phyloP scores from a whole-genome alignment of 2,329 filamentous ascomycete genomes.

The Cladophialophora bantiana region DNA sequence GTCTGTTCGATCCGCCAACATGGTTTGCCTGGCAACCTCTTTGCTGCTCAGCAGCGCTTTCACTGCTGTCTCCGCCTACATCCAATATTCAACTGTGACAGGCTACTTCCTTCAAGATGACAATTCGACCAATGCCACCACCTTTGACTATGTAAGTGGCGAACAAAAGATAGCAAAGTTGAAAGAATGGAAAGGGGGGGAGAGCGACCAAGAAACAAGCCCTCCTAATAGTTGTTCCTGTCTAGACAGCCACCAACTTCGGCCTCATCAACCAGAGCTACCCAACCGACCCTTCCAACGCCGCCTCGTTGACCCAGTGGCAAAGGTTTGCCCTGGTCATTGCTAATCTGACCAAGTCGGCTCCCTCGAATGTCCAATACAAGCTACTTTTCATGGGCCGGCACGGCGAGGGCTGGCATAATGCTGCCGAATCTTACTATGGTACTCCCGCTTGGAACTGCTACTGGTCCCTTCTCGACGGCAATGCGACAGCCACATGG shows the following conservation, averaged over 20 bases:
- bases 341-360: slow-evolving; percentile 52
- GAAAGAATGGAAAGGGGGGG: not conserved
- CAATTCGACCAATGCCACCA: slow-evolving; percentile 53
- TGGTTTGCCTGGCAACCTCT: slow-evolving; percentile 23
- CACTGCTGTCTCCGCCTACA: slow-evolving; percentile 25
- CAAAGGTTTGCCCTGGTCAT: slow-evolving; percentile 60
- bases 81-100: slow-evolving; percentile 50
- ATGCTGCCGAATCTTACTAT: slow-evolving; percentile 65
- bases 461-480: slow-evolving; percentile 66
- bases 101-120: slow-evolving; percentile 62
- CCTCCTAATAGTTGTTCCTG: slow-evolving; percentile 6
- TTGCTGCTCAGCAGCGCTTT: slow-evolving; percentile 24
- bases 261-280: slow-evolving; percentile 59
- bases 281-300: slow-evolving; percentile 47
- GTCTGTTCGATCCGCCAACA: not conserved
- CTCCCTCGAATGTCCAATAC: slow-evolving; percentile 53
- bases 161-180: not conserved
- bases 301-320: slow-evolving; percentile 60
- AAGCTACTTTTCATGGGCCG: slow-evolving; percentile 65
- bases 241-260: slow-evolving; percentile 54
- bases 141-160: slow-evolving; percentile 57
- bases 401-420: slow-evolving; percentile 68
- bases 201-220: not conserved
- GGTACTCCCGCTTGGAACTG: slow-evolving; percentile 67
- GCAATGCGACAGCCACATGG: slow-evolving; percentile 63